Conservation (phyloP, 208 protist species). For the Wallacemonas sp. region DNA sequence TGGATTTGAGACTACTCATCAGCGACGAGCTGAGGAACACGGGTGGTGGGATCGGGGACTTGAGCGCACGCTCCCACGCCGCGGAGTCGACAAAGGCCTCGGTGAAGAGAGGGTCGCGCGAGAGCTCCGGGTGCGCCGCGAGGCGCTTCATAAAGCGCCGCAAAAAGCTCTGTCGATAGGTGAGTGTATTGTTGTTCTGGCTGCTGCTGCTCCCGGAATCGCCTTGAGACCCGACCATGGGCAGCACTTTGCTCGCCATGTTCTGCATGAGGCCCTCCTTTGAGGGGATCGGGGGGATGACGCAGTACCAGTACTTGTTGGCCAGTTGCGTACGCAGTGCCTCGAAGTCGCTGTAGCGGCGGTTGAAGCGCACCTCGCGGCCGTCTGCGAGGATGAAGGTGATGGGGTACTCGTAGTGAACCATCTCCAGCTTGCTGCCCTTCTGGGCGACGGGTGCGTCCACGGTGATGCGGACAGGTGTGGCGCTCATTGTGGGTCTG, state of each 20-base stretch:
- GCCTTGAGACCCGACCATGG: constrained; percentile 14
- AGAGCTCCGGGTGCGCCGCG: constrained; percentile 67
- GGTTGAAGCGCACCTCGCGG: constrained; percentile 40
- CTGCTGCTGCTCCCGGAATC: background rate
- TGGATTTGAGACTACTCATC: constrained; percentile 19
- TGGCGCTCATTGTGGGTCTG: background rate
- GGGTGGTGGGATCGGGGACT: constrained; percentile 33
- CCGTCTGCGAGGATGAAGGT: constrained; percentile 34
- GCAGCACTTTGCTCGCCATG: constrained; percentile 49
- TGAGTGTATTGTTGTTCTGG: constrained; percentile 23
- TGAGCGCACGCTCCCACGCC: constrained; percentile 65
- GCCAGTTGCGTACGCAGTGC: constrained; percentile 69
- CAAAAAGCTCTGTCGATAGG: constrained; percentile 81
- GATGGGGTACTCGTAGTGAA: constrained; percentile 84
- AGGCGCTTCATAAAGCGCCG: constrained; percentile 78
- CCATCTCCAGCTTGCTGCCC: constrained; percentile 73
- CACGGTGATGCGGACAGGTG: constrained; percentile 25
- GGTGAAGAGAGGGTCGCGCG: constrained; percentile 43
- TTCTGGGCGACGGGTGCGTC: constrained; percentile 43
- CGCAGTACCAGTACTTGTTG: constrained; percentile 69
- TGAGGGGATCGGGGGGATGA: constrained; percentile 88
- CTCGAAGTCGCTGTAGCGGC: constrained; percentile 92
- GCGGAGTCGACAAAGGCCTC: constrained; percentile 78
- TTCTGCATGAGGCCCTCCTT: constrained; percentile 81
- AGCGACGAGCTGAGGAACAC: constrained; percentile 33